Evolutionary conservation across 306 rosid species (phyloP).

Genomic region (Geum urbanum): DNA sequence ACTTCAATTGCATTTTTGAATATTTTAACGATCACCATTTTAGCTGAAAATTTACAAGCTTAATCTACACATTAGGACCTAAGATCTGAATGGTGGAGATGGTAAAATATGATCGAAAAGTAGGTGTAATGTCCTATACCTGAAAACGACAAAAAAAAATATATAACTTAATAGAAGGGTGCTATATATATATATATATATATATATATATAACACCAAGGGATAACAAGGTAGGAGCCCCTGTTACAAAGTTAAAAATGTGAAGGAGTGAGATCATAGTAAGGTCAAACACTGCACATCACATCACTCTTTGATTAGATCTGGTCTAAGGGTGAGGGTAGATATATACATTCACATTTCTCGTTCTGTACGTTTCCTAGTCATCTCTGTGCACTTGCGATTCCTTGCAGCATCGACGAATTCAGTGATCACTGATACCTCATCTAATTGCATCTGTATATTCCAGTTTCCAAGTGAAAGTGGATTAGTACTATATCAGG

Average conservation of each 20-base stretch:
- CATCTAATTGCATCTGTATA: slow-evolving; percentile 43
- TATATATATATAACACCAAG: background rate
- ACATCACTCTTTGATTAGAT: slow-evolving; percentile 31
- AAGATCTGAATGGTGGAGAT: no score
- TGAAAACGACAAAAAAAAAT: no score
- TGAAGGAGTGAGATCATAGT: slow-evolving; percentile 13
- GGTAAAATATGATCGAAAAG: no score
- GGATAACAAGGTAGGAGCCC: background rate
- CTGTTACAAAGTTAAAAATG: slow-evolving; percentile 21
- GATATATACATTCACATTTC: slow-evolving; percentile 23
- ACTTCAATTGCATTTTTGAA: no score
- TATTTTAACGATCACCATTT: no score
- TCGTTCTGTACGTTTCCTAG: slow-evolving; percentile 16
- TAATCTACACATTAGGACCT: no score
- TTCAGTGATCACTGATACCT: slow-evolving; percentile 42
- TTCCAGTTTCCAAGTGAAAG: background rate
- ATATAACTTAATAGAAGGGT: no score
- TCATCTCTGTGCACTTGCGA: slow-evolving; percentile 14
- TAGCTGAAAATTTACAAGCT: no score
- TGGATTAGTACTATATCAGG: background rate
- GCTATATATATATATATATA: no score
- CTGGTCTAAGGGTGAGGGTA: slow-evolving; percentile 41
- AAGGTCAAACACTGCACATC: slow-evolving; percentile 20
- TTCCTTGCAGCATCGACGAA: slow-evolving; percentile 46
- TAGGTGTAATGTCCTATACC: no score